Evolutionary conservation across 176 grass and related monocot species (phyloP).

Genomic region (Echinochloa phyllopogon): DNA sequence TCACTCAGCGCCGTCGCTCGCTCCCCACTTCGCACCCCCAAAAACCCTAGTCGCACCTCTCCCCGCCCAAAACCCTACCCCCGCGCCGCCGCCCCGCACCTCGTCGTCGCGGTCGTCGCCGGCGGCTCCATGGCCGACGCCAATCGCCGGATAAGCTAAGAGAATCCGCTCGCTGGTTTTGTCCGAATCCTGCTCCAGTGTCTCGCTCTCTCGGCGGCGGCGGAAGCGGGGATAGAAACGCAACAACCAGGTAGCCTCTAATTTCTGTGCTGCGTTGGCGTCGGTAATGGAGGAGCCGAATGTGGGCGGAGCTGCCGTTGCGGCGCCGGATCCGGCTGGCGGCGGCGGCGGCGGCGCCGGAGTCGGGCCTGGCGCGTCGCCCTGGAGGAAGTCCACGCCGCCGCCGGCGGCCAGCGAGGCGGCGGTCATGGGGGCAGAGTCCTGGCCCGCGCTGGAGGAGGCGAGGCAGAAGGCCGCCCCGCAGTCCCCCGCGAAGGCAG

Average conservation of each 20-base stretch:
- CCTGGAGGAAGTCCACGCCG: constrained; percentile 59
- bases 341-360: constrained; percentile 17
- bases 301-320: constrained; percentile 27
- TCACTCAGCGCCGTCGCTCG: not conserved
- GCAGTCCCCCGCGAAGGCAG: constrained; percentile 40
- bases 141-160: constrained; percentile 9
- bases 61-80: constrained; percentile 38
- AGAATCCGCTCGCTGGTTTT: not conserved
- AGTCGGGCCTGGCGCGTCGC: not conserved
- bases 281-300: constrained; percentile 47
- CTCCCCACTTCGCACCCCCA: not conserved
- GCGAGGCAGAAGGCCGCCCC: constrained; percentile 44
- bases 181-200: not conserved
- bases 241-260: not conserved
- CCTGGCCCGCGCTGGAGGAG: constrained; percentile 75
- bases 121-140: constrained; percentile 38
- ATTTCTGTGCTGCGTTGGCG: not conserved
- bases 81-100: not conserved
- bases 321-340: constrained; percentile 35
- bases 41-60: constrained; percentile 61
- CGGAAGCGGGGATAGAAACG: not conserved
- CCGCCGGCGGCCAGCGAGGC: constrained; percentile 33
- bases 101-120: not conserved
- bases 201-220: constrained; percentile 20
- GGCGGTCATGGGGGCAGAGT: constrained; percentile 64